Base-by-base conservation (phyloP, 2,329 filamentous ascomycete genomes). In the Pseudopyricularia javanii region DNA sequence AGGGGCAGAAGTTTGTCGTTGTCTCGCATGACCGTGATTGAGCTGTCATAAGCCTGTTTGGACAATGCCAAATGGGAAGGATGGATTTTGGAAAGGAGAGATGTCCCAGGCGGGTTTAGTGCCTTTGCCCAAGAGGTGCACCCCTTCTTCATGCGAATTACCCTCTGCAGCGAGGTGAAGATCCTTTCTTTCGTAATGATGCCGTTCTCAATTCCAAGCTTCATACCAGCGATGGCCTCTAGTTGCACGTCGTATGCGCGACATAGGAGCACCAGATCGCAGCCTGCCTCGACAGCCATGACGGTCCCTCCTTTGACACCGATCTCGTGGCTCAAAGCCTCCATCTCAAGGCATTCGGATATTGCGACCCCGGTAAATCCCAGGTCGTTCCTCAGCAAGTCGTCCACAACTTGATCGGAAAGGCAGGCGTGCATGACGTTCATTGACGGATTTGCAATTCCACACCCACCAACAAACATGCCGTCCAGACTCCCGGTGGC, bases 291-390 rank as follows among this genome's bases (percentile, higher is more conserved):
- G 50, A 96, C 88, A 3, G 93, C 93, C 90, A 96, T 96, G 60
- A 97, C 89, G 0, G 91, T 95, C 12, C 93, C 93, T 40, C 93
- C 91, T 59, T 91, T 90, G 17, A 98, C 90, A n/a, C 91, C 91
- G 50, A 97, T 93, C 61, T 96, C 94, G 63, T 95, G 88, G 58
- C 89, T 93, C 8, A 97, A 77, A 0, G 91, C 90, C 63, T 96
- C 91, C 91, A 97, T 97, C 65, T 96, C 91, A 7, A 97, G 71
- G 59, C 91, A 97, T 64, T 97, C 91, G 0, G 91, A 96, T 50
- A 97, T 89, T 24, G 93, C 90, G 2, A 97, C 91, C 1, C 91
- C 91, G 50, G 88, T 80, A 61, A 97, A 97, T 2, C 86, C 86
- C 24, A 97, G 78, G 58, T 96, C 90, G 55, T 86, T 85, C n/a